Conservation (phyloP, 176 grass and related monocot species). For the Eleusine coracana region DNA sequence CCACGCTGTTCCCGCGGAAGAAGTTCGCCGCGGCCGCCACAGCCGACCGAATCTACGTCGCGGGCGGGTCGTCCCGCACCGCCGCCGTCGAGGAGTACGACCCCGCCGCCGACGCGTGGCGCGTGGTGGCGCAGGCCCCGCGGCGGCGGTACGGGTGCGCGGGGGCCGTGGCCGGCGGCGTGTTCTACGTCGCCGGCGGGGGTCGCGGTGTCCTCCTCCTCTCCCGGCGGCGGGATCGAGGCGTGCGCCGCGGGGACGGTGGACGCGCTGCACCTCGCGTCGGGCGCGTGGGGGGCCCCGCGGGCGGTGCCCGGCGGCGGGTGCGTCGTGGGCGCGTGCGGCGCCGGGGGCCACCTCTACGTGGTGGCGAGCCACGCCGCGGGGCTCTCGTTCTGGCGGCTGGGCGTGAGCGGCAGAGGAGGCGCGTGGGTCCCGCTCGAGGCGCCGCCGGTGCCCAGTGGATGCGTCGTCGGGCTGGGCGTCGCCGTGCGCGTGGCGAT, state of each 20-base stretch:
- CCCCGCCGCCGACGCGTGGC: slow-evolving; percentile 62
- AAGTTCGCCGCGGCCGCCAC: slow-evolving; percentile 67
- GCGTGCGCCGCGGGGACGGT: slow-evolving; percentile 72
- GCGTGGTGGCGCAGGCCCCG: slow-evolving; percentile 62
- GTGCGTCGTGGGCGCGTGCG: slow-evolving; percentile 80
- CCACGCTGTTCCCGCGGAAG: slow-evolving; percentile 65
- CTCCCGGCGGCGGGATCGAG: slow-evolving; percentile 32
- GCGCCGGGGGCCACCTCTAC: slow-evolving; percentile 64
- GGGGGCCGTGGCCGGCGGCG: slow-evolving; percentile 55
- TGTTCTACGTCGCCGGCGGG: slow-evolving; percentile 88
- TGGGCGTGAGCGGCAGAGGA: slow-evolving; percentile 23
- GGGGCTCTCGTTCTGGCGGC: slow-evolving; percentile 85
- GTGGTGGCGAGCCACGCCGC: slow-evolving; percentile 82
- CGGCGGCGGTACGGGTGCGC: slow-evolving; percentile 75
- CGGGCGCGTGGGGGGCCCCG: slow-evolving; percentile 47
- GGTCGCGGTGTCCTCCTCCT: slow-evolving; percentile 50
- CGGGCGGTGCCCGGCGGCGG: slow-evolving; percentile 68
- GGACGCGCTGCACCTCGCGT: slow-evolving; percentile 70
- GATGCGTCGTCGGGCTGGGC: slow-evolving; percentile 47
- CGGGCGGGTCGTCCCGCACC: slow-evolving; percentile 65
- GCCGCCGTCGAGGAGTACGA: slow-evolving; percentile 91
- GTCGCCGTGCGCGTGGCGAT: slow-evolving; percentile 69
- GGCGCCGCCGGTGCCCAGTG: slow-evolving; percentile 59
- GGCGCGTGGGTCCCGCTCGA: slow-evolving; percentile 65
- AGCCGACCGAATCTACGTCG: slow-evolving; percentile 68